Conservation (phyloP, 345 rosid species). For the Ailanthus altissimus region DNA sequence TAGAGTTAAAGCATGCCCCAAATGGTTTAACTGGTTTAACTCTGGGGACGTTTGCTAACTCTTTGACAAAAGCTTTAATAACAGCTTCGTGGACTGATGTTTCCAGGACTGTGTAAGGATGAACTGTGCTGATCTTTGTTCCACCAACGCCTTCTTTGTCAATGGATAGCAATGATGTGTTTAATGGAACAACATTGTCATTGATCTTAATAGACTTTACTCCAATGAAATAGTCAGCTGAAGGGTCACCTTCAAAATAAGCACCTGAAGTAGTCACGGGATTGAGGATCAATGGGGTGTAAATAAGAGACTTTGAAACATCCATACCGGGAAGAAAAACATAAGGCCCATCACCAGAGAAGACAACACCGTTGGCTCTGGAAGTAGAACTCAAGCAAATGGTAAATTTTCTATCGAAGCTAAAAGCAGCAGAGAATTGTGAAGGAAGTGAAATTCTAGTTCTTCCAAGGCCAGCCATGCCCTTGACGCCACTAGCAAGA, state of each 20-base stretch:
- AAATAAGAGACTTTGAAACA: constrained; percentile 38
- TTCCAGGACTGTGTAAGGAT: constrained; percentile 37
- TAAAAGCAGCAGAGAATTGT: constrained; percentile 34
- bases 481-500: constrained; percentile 34
- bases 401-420: constrained; percentile 31
- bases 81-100: constrained; percentile 48
- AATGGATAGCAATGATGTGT: constrained; percentile 33
- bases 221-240: constrained; percentile 45
- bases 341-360: constrained; percentile 43
- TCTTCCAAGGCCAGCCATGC: constrained; percentile 46
- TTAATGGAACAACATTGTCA: constrained; percentile 34
- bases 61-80: constrained; percentile 29
- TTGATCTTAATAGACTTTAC: constrained; percentile 43
- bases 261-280: constrained; percentile 35
- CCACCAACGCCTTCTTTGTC: constrained; percentile 46
- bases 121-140: constrained; percentile 43
- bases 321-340: constrained; percentile 36
- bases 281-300: constrained; percentile 45
- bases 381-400: constrained; percentile 37
- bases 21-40: constrained; percentile 29
- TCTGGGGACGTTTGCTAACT: constrained; percentile 5
- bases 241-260: constrained; percentile 23
- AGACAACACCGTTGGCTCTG: constrained; percentile 32
- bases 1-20: constrained; percentile 23
- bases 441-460: constrained; percentile 30